phyloP scores from a whole-genome alignment of 371 early-diverging fungal species.

The Apophysomyces trapeziformis region DNA sequence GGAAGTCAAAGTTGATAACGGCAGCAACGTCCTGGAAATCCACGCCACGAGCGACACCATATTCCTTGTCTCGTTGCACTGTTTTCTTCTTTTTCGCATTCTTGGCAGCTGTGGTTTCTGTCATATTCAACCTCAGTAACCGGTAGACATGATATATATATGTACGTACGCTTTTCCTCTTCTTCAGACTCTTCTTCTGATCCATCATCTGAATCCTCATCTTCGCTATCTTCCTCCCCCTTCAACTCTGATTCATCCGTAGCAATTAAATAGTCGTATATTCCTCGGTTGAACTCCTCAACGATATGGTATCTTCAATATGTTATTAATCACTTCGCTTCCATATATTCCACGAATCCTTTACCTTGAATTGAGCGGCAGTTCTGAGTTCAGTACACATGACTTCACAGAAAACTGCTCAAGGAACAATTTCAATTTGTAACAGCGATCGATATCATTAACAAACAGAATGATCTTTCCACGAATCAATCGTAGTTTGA shows the following conservation, averaged over 20 bases:
- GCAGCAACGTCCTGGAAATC: constrained; percentile 94
- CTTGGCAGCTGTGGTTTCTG: constrained; percentile 20
- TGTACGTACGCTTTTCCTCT: constrained; percentile 22
- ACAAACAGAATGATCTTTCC: constrained; percentile 95
- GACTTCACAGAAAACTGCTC: constrained; percentile 94
- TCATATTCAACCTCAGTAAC: no score
- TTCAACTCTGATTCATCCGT: constrained; percentile 86
- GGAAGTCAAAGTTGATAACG: constrained; percentile 99
- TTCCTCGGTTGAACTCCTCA: constrained; percentile 96
- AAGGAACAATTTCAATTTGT: constrained; percentile 90
- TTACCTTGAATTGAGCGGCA: constrained; percentile 83
- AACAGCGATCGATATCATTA: constrained; percentile 91
- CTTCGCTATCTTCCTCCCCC: constrained; percentile 74
- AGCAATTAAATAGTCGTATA: constrained; percentile 95
- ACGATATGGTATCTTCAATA: constrained; percentile 84
- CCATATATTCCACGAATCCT: background rate
- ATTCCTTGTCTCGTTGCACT: constrained; percentile 75
- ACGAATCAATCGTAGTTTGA: constrained; percentile 87
- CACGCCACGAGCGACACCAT: constrained; percentile 96
- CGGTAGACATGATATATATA: background rate
- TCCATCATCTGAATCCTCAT: constrained; percentile 39
- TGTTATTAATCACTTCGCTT: background rate
- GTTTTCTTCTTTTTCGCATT: constrained; percentile 56
- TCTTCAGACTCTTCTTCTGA: constrained; percentile 21
- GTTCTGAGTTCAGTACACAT: constrained; percentile 92